A percentile compares a stretch with the other conserved stretches of the same genome.
phyloP scores from a whole-genome alignment of 2,329 filamentous ascomycete species.

The Fusarium keratoplasticum region DNA sequence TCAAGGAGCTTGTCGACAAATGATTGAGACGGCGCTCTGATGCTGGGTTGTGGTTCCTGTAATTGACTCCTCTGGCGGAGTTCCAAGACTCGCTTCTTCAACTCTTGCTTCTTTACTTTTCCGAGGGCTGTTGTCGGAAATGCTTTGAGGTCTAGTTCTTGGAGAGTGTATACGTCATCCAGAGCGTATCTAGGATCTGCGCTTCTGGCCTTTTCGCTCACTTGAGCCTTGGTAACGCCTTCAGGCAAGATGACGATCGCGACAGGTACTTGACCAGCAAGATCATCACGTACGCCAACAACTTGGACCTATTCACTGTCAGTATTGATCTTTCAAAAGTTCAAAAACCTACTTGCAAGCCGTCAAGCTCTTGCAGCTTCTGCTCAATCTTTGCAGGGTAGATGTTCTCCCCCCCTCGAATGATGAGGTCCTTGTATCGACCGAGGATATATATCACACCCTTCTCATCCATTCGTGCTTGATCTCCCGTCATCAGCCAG shows the following conservation, averaged over 20 bases:
- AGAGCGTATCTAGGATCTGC: conserved; percentile 55
- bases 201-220: conserved; percentile 45
- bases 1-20: conserved; percentile 36
- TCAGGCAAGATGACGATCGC: conserved; percentile 54
- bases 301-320: conserved; percentile 50
- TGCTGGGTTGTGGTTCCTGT: background rate
- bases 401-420: conserved; percentile 59
- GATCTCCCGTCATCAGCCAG: conserved; percentile 57
- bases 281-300: conserved; percentile 56
- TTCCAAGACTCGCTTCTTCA: conserved; percentile 43
- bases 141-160: conserved; percentile 52
- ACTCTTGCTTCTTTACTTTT: conserved; percentile 56
- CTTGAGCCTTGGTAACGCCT: conserved; percentile 46
- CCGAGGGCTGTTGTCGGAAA: conserved; percentile 58
- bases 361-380: conserved; percentile 50
- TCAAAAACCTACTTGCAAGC: conserved; percentile 40
- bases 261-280: conserved; percentile 61
- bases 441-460: conserved; percentile 55
- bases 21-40: background rate
- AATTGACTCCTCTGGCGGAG: conserved; percentile 9
- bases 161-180: conserved; percentile 54
- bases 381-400: conserved; percentile 53
- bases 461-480: conserved; percentile 52
- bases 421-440: conserved; percentile 59
- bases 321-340: background rate